phyloP scores from a whole-genome alignment of 805 yeast genomes.

The Lachancea lanzarotensis region DNA sequence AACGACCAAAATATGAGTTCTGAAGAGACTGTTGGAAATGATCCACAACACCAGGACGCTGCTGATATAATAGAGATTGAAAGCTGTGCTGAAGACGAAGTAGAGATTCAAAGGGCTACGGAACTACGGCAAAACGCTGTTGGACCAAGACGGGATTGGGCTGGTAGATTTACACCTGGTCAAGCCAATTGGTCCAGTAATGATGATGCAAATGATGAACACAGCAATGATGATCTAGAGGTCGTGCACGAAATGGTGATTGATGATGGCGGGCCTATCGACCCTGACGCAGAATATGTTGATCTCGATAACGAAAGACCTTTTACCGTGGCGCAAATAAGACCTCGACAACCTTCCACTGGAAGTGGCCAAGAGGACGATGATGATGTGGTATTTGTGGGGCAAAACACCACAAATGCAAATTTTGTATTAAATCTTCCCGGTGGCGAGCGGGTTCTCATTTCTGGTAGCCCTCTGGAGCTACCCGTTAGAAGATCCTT shows the following conservation, averaged over 20 bases:
- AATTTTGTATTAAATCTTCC: slow-evolving; percentile 22
- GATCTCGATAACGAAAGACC: slow-evolving; percentile 19
- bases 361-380: slow-evolving; percentile 20
- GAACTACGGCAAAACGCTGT: not conserved
- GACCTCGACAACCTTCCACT: slow-evolving; percentile 9
- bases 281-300: slow-evolving; percentile 25
- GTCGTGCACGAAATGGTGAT: slow-evolving; percentile 16
- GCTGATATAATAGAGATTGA: slow-evolving; percentile 21
- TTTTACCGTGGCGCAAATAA: slow-evolving; percentile 17
- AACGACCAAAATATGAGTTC: slow-evolving; percentile 2
- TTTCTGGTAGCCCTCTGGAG: slow-evolving; percentile 19
- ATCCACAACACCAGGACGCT: not conserved
- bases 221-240: slow-evolving; percentile 13
- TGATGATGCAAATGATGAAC: not conserved
- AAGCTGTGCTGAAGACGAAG: slow-evolving; percentile 27
- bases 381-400: slow-evolving; percentile 29
- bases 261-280: slow-evolving; percentile 15
- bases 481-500: slow-evolving; percentile 26
- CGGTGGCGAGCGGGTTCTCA: slow-evolving; percentile 22
- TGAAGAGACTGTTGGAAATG: not conserved
- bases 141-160: not conserved
- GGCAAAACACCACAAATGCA: slow-evolving; percentile 24
- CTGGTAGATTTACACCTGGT: not conserved
- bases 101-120: not conserved
- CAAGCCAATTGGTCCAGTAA: not conserved